These are phyloP conservation scores for Microthlaspi erraticum DNA, from an alignment of 345 rosid species.

Conservation along the genomic window DNA sequence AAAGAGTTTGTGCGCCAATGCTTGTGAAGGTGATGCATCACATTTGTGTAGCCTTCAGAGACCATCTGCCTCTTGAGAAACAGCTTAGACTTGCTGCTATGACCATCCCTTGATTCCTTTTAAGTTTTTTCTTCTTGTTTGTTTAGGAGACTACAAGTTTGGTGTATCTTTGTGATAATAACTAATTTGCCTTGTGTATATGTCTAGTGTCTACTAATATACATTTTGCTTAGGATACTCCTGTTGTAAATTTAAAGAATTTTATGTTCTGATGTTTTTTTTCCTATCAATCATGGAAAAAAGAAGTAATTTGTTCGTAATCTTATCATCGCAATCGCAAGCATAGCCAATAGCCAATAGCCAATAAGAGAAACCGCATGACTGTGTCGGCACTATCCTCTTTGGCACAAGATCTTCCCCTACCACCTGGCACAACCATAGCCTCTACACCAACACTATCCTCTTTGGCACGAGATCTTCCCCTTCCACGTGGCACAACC, in stretches of 20 bases:
- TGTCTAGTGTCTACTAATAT: no score
- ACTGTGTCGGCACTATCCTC: slow-evolving; percentile 15
- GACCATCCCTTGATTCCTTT: slow-evolving; percentile 40
- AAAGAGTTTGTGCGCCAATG: slow-evolving; percentile 50
- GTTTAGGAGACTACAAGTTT: not conserved
- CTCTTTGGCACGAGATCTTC: slow-evolving; percentile 9
- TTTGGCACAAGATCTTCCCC: slow-evolving; percentile 6
- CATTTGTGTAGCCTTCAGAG: slow-evolving; percentile 59
- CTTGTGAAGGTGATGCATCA: slow-evolving; percentile 58
- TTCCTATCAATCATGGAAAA: not conserved
- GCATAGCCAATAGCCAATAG: slow-evolving; percentile 3
- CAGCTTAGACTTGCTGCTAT: slow-evolving; percentile 73
- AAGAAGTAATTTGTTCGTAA: no score
- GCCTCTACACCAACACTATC: slow-evolving; percentile 19
- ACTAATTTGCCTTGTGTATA: no score
- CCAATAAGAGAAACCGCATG: not conserved
- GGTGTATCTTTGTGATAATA: not conserved
- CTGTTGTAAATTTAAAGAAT: no score
- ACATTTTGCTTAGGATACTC: no score
- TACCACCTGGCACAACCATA: slow-evolving; percentile 11
- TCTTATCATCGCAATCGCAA: slow-evolving; percentile 16
- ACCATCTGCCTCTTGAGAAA: slow-evolving; percentile 71
- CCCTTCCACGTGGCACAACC: slow-evolving; percentile 7
- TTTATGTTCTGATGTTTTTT: no score
- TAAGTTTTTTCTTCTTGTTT: not conserved